Evolutionary conservation across 352 stramenopile genomes (phyloP).

Genomic region (Globisporangium radiosum): DNA sequence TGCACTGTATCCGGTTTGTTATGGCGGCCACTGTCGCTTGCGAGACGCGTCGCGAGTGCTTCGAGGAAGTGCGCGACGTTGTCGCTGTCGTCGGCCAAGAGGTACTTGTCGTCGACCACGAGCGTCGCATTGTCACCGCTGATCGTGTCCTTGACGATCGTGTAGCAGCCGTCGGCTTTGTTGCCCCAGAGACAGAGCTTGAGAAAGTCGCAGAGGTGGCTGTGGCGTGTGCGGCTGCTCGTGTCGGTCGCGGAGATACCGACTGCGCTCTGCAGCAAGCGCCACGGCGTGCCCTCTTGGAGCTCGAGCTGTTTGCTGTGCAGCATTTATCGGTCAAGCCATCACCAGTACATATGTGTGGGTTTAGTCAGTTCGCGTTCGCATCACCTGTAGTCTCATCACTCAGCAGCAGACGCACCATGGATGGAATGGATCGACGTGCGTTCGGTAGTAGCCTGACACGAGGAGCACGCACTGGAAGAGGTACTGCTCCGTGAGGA

Average conservation of each 20-base stretch:
- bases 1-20: conserved; percentile 23
- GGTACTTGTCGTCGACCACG: conserved; percentile 44
- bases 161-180: conserved; percentile 74
- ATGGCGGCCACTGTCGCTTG: background rate
- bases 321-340: background rate
- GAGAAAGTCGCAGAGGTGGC: conserved; percentile 43
- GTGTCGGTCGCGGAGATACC: conserved; percentile 17
- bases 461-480: conserved; percentile 64
- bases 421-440: conserved; percentile 60
- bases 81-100: conserved; percentile 52
- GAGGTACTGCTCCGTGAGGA: conserved; percentile 70
- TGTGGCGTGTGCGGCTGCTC: conserved; percentile 21
- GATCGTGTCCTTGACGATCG: conserved; percentile 62
- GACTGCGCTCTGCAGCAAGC: conserved; percentile 49
- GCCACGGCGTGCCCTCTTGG: conserved; percentile 42
- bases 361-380: background rate
- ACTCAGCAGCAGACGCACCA: conserved; percentile 14
- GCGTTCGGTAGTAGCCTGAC: conserved; percentile 51
- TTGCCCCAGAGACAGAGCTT: conserved; percentile 77
- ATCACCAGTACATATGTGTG: background rate
- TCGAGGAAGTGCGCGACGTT: conserved; percentile 41
- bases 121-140: conserved; percentile 44
- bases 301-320: conserved; percentile 52
- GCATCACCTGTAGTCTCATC: too few species aligned
- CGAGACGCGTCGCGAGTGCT: conserved; percentile 2